Evolutionary conservation across 345 rosid species (phyloP), one percentile per base, ranked within the genome.

Genomic region (Eucalyptus polyanthemos): DNA sequence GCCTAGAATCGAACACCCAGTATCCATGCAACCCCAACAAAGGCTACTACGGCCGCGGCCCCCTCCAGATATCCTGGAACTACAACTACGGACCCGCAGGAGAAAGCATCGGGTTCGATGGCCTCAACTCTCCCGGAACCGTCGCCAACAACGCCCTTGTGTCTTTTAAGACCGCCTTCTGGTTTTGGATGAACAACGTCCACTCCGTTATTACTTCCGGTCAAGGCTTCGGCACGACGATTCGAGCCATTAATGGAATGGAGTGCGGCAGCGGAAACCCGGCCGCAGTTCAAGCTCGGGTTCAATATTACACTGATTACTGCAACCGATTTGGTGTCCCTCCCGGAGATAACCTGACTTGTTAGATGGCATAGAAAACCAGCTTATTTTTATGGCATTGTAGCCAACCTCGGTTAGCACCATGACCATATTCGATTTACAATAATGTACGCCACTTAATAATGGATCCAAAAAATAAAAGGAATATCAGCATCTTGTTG

Each of bases 131-230:
- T 56, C 97, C 97, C 1, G 96, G 89, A 21, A 91, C 88, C 0
- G 96, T 93, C 10, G 90, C 92, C 76, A 92, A 86, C 25, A 91
- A 91, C 91, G 89, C 91, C 11, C 65, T 45, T 13, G 88, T 92
- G 65, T 91, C 96, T 15, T 95, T 93, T 90, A 90, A 91, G 91
- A 92, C 95, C 3, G 92, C 87, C 34, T 51, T 95, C 12, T 94
- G 96, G 97, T 95, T 91, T 89, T 95, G 97, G 97, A 94, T 90
- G 94, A 92, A 90, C 12, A 92, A 91, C 24, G 93, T 90, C 72
- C 92, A 91, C 49, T 90, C 94, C 9, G 92, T 92, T 9, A 14
- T 93, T 16, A 85, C 34, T 42, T 85, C 87, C 19, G 89, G 72
- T 91, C 94, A 92, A 90, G 96, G 95, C 40, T 92, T 94, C 67